Percentiles rank a stretch among this genome's conserved stretches.
phyloP scores from a whole-genome alignment of 805 yeast species.

The Candida hispaniensis region DNA sequence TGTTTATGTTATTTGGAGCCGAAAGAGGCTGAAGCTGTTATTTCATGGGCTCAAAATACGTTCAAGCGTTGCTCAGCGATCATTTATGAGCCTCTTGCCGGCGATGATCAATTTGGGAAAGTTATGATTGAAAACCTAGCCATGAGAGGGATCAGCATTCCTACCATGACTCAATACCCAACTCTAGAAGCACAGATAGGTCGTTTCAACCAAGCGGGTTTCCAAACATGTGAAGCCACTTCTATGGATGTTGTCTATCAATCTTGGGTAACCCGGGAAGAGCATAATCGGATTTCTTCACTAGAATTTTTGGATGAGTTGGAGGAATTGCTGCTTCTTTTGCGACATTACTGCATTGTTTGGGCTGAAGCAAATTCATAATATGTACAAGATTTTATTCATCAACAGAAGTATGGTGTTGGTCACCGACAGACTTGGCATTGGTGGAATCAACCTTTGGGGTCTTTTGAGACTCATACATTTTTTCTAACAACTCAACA shows the following conservation, averaged over 20 bases:
- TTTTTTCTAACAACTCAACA: constrained; percentile 1
- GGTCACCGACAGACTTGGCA: constrained; percentile 5
- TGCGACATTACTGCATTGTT: constrained; percentile 48
- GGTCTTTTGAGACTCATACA: constrained; percentile 9
- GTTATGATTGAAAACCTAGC: constrained; percentile 57
- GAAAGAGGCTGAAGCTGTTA: constrained; percentile 35
- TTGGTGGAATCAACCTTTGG: constrained; percentile 1
- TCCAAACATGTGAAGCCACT: constrained; percentile 25
- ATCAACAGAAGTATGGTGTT: too few relatives aligned
- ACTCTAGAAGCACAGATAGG: constrained; percentile 34
- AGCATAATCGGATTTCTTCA: constrained; percentile 36
- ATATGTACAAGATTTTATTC: too few relatives aligned
- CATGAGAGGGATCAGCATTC: constrained; percentile 50
- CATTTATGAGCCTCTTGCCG: constrained; percentile 61
- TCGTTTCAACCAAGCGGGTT: constrained; percentile 30
- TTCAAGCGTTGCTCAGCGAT: constrained; percentile 30
- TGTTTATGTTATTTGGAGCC: constrained; percentile 61
- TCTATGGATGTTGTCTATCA: constrained; percentile 36
- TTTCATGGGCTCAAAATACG: constrained; percentile 34
- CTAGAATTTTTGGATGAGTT: constrained; percentile 65
- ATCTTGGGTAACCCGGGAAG: constrained; percentile 38
- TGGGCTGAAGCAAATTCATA: too few relatives aligned
- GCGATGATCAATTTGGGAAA: constrained; percentile 50
- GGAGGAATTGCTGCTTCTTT: constrained; percentile 55
- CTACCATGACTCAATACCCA: constrained; percentile 44